Evolutionary conservation across 2,329 filamentous ascomycete species (phyloP).

Genomic region (Exophiala xenobiotica): DNA sequence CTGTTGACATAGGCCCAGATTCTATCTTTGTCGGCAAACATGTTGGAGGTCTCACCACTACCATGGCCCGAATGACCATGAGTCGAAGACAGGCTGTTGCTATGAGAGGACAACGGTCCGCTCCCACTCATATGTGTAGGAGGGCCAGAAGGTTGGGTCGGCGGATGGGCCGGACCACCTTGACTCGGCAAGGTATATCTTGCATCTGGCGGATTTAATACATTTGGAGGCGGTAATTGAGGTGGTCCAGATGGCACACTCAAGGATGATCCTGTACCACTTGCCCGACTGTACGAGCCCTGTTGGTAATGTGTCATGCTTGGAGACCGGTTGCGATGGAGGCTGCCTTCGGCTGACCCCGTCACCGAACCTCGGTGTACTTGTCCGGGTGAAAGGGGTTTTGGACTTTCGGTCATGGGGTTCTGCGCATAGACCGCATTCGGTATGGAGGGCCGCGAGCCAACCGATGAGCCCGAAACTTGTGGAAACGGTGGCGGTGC

Average conservation of each 20-base stretch:
- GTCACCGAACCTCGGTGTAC: slow-evolving; percentile 37
- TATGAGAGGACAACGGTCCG: slow-evolving; percentile 30
- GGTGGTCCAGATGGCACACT: slow-evolving; percentile 42
- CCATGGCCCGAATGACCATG: slow-evolving; percentile 33
- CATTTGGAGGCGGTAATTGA: slow-evolving; percentile 46
- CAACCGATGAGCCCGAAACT: slow-evolving; percentile 37
- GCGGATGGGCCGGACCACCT: slow-evolving; percentile 35
- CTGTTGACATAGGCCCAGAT: slow-evolving; percentile 46
- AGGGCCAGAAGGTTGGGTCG: slow-evolving; percentile 34
- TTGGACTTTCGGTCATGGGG: slow-evolving; percentile 81
- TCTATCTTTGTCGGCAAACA: slow-evolving; percentile 38
- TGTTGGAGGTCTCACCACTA: slow-evolving; percentile 31
- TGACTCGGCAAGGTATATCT: slow-evolving; percentile 45
- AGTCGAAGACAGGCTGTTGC: slow-evolving; percentile 34
- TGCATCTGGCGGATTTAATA: slow-evolving; percentile 43
- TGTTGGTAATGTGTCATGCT: slow-evolving; percentile 44
- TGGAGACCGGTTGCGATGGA: slow-evolving; percentile 46
- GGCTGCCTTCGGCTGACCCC: slow-evolving; percentile 36
- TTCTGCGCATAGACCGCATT: slow-evolving; percentile 68
- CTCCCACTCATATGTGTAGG: slow-evolving; percentile 37
- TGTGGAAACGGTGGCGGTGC: slow-evolving; percentile 42
- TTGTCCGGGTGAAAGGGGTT: slow-evolving; percentile 62
- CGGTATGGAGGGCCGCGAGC: slow-evolving; percentile 40
- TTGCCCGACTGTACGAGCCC: slow-evolving; percentile 31
- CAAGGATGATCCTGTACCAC: slow-evolving; percentile 29